phyloP scores from a whole-genome alignment of 768 basidiomycete genomes.

The Kwoniella sp. region DNA sequence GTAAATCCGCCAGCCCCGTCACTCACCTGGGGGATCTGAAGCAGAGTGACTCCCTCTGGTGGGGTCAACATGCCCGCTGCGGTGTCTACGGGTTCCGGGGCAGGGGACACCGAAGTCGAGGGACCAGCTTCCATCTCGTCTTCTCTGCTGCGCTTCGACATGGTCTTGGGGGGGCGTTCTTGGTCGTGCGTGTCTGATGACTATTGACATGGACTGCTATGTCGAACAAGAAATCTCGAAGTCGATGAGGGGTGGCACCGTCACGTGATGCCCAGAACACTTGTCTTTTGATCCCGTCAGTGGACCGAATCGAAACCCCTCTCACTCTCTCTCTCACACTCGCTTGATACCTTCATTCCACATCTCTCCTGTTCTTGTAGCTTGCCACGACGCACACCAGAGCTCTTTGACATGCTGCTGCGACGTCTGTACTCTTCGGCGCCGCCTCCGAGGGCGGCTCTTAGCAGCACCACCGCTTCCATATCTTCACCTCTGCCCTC shows the following conservation, averaged over 20 bases:
- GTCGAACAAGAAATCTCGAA: background rate
- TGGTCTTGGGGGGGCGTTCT: background rate
- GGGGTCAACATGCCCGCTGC: background rate
- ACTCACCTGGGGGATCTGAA: constrained; percentile 36
- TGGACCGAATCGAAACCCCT: no score
- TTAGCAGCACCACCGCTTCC: background rate
- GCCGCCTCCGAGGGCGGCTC: constrained; percentile 11
- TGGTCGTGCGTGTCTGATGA: background rate
- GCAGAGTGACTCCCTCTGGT: constrained; percentile 9
- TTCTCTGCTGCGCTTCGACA: constrained; percentile 12
- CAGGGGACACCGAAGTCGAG: constrained; percentile 1
- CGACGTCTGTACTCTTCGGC: constrained; percentile 31
- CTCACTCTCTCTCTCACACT: background rate
- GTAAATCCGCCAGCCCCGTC: background rate
- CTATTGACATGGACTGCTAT: no score
- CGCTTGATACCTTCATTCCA: background rate
- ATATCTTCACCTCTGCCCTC: background rate
- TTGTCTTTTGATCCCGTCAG: no score
- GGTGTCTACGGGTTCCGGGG: background rate
- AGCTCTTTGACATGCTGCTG: constrained; percentile 11
- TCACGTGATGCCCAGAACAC: background rate
- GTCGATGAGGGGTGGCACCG: background rate
- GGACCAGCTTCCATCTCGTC: constrained; percentile 12
- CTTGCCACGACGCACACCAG: background rate
- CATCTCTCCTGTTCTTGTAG: constrained; percentile 1